These are phyloP conservation scores for Cordyceps sp. DNA, from an alignment of 2,329 filamentous ascomycete species.

Conservation along the genomic window DNA sequence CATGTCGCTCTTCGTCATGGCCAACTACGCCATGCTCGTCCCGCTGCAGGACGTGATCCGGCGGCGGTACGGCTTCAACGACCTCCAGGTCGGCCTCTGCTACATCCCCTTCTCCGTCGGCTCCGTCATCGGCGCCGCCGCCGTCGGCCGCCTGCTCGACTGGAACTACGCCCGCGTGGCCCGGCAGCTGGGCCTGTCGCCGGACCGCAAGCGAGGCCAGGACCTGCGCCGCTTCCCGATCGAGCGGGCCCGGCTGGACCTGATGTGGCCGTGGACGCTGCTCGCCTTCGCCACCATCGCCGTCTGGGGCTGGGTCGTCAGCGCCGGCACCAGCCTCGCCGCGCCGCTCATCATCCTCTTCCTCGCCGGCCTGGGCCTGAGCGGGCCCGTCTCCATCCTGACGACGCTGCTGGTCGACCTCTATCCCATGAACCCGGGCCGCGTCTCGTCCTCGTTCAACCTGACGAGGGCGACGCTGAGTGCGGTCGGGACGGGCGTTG, in stretches of 20 bases:
- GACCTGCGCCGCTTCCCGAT: constrained; percentile 33
- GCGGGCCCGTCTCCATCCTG: constrained; percentile 35
- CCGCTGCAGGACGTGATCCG: constrained; percentile 26
- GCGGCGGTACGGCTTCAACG: constrained; percentile 40
- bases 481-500: too few species aligned
- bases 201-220: constrained; percentile 34
- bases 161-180: constrained; percentile 51
- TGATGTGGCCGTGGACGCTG: constrained; percentile 32
- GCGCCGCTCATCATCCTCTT: constrained; percentile 29
- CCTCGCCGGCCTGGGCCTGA: constrained; percentile 28
- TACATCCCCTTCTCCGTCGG: constrained; percentile 34
- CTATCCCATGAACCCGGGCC: constrained; percentile 31
- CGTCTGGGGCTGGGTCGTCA: constrained; percentile 34
- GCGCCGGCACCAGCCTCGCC: constrained; percentile 23
- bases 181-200: constrained; percentile 28
- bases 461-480: too few species aligned
- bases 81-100: constrained; percentile 35
- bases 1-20: constrained; percentile 28
- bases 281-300: constrained; percentile 29
- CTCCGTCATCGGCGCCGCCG: constrained; percentile 26
- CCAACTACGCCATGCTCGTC: constrained; percentile 30
- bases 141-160: constrained; percentile 41
- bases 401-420: constrained; percentile 39
- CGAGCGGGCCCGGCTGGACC: constrained; percentile 30
- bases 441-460: constrained; percentile 40